Evolutionary conservation across 768 basidiomycete species (phyloP), one percentile per base, ranked within the genome.

Genomic region (Tephrocybe rancida): DNA sequence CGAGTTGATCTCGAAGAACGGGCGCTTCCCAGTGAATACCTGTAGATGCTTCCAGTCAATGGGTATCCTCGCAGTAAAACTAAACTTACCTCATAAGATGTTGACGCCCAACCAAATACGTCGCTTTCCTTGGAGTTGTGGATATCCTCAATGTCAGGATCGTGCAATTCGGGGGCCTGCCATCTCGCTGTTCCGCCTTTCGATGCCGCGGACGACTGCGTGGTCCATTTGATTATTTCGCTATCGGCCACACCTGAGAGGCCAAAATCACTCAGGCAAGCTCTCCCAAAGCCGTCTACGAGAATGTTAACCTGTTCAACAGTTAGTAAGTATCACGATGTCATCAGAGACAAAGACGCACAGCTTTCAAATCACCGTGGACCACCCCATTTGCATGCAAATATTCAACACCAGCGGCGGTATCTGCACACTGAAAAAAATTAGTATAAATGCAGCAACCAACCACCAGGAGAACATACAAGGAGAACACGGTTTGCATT

Each of bases 321-420:
- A 45, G 11, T 8, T 2, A 24, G 10, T 19, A 11, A 14, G n/a
- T 45, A 26, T 37, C 16, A 22, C 8, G 25, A 21, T 14, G 26
- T 22, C 18, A 30, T 1, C 24, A 26, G 24, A n/a, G n/a, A 9
- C 4, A 30, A 41, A 30, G n/a, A 38, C 35, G 11, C 18, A 64
- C 66, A 27, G 62, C 64, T 62, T 66, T 67, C 38, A 69, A 57
- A 55, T 70, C 68, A 10, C 67, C 68, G 46, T 70, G 68, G 16
- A 67, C 59, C 7, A 70, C 58, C 13, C 61, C 48, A 22, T 59
- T 38, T 26, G 26, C 29, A 48, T 70, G 68, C 8, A 70, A 56
- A 52, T 66, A 64, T 18, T 60, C 44, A 29, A 70, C 32, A 13
- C 69, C 67, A 27, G 50, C 48, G 1, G 63, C 65, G 6, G 64